phyloP scores from a whole-genome alignment of 2,329 filamentous ascomycete genomes.

The Colletotrichum gigasporum region DNA sequence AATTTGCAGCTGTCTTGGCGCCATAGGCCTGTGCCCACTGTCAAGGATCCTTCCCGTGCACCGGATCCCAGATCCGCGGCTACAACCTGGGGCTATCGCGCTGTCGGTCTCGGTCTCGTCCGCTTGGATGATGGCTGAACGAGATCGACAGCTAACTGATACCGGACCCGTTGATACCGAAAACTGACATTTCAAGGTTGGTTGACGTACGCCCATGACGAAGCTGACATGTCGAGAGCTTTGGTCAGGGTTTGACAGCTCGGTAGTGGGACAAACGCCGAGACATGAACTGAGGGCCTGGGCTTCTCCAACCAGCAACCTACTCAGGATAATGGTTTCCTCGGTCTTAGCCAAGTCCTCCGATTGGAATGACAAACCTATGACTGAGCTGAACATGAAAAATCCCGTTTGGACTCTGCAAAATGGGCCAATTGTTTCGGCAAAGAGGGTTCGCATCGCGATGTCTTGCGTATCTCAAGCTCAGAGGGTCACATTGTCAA shows the following conservation, averaged over 20 bases:
- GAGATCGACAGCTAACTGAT: too few species aligned
- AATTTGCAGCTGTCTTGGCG: not conserved
- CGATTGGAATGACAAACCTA: too few species aligned
- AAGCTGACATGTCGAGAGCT: not conserved
- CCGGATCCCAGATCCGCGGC: not conserved
- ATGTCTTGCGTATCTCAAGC: too few species aligned
- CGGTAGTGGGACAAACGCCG: not conserved
- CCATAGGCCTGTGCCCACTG: not conserved
- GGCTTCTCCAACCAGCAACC: conserved; percentile 4
- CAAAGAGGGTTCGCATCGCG: too few species aligned
- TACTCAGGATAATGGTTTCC: too few species aligned
- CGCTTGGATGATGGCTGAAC: not conserved
- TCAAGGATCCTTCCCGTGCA: not conserved
- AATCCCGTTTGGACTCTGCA: too few species aligned
- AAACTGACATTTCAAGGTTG: too few species aligned
- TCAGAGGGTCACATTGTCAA: too few species aligned
- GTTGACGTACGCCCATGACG: not conserved
- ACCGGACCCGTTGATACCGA: too few species aligned
- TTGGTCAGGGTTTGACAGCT: not conserved
- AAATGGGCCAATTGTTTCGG: too few species aligned
- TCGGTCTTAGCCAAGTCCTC: too few species aligned
- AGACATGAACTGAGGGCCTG: not conserved
- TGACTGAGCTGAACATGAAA: too few species aligned
- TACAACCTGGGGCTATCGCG: not conserved
- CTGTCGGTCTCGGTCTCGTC: not conserved